These are phyloP conservation scores for Chaetomidium leptoderma DNA, from an alignment of 495 filamentous ascomycete species.

Conservation along the genomic window DNA sequence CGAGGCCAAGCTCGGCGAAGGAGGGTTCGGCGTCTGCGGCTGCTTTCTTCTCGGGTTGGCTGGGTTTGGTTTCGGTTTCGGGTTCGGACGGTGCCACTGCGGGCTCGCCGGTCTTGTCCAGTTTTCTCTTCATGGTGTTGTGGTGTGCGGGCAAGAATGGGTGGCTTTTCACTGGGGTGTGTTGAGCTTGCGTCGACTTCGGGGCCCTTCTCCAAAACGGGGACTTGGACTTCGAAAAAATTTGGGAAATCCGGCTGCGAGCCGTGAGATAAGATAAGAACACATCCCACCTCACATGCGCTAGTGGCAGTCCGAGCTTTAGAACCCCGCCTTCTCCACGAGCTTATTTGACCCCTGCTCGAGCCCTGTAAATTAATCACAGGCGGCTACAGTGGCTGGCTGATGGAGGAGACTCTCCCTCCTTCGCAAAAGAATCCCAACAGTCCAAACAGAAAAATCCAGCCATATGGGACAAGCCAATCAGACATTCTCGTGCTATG, in stretches of 20 bases:
- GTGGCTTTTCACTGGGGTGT: not conserved
- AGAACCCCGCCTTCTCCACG: constrained; percentile 6
- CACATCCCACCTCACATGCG: not conserved
- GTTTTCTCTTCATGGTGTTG: constrained; percentile 52
- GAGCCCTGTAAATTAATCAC: too few relatives aligned
- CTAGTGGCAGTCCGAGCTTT: not conserved
- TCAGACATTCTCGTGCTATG: too few relatives aligned
- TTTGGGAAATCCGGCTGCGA: not conserved
- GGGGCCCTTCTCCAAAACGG: not conserved
- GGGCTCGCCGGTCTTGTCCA: constrained; percentile 49
- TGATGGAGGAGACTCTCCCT: too few relatives aligned
- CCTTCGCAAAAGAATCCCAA: too few relatives aligned
- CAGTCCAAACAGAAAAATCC: too few relatives aligned
- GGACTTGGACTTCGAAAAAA: constrained; percentile 3
- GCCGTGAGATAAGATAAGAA: constrained; percentile 11
- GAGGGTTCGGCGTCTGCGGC: constrained; percentile 25
- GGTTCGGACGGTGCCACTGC: constrained; percentile 18
- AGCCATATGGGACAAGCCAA: too few relatives aligned
- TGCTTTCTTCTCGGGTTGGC: constrained; percentile 12
- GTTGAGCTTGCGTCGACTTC: not conserved
- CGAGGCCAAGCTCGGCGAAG: constrained; percentile 64
- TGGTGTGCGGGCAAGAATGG: not conserved
- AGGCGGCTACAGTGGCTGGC: too few relatives aligned
- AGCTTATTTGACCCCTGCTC: constrained; percentile 12
- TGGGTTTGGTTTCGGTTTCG: constrained; percentile 3